Percentiles rank a stretch among this genome's conserved stretches.
Evolutionary conservation across 768 basidiomycete genomes (phyloP).

Genomic region (Pulveroboletus sp.): DNA sequence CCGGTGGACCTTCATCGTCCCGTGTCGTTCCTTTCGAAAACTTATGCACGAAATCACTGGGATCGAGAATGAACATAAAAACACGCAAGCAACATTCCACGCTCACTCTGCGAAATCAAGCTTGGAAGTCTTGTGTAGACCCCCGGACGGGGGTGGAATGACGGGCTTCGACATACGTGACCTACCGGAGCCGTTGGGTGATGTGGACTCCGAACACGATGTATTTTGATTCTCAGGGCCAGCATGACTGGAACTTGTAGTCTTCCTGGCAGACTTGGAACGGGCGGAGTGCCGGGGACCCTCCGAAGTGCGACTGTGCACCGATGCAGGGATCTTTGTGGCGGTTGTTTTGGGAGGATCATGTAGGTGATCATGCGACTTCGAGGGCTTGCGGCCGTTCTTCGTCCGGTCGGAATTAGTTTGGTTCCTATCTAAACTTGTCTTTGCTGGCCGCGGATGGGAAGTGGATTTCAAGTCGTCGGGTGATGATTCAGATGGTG

Average conservation of each 20-base stretch:
- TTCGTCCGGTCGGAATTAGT: conserved; percentile 20
- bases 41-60: conserved; percentile 30
- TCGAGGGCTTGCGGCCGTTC: conserved; percentile 14
- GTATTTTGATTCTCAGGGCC: conserved; percentile 2
- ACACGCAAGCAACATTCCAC: not conserved
- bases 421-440: conserved; percentile 9
- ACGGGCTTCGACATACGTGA: conserved; percentile 25
- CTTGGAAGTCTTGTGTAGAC: conserved; percentile 19
- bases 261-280: conserved; percentile 16
- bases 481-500: conserved; percentile 15
- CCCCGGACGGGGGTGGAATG: conserved; percentile 27
- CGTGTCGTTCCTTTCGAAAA: conserved; percentile 19
- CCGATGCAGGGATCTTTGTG: conserved; percentile 11
- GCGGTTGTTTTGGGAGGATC: conserved; percentile 17
- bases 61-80: conserved; percentile 6
- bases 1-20: conserved; percentile 2
- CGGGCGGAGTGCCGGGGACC: conserved; percentile 3
- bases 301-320: conserved; percentile 12
- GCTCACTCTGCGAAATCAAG: conserved; percentile 30
- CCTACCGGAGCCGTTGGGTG: conserved; percentile 11
- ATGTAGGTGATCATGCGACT: conserved; percentile 21
- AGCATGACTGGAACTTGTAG: not conserved
- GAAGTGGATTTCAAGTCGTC: conserved; percentile 12
- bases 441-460: conserved; percentile 15
- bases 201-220: conserved; percentile 11